Evolutionary conservation across 148 eudicot species (phyloP).

Genomic region (Rhododendron ovatum): DNA sequence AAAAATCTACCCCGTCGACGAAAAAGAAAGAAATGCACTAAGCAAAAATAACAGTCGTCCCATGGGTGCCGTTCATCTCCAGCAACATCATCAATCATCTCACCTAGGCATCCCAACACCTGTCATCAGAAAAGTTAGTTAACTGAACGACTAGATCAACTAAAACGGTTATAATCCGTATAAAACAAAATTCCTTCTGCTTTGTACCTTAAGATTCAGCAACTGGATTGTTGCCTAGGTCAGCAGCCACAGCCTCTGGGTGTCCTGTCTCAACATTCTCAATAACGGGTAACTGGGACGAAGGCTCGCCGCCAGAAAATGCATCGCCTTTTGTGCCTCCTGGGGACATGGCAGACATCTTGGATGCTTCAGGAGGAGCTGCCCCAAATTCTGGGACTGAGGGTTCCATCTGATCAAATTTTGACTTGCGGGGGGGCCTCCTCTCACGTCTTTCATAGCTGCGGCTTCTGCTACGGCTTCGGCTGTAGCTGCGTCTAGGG

Average conservation of each 20-base stretch:
- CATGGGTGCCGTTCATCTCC: neutral
- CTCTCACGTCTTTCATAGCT: slow-evolving; percentile 40
- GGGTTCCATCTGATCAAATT: slow-evolving; percentile 48
- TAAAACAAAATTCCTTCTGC: neutral
- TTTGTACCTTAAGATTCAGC: slow-evolving; percentile 16
- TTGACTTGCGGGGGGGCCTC: slow-evolving; percentile 39
- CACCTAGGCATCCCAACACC: neutral
- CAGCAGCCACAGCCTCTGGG: slow-evolving; percentile 4
- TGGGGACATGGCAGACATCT: slow-evolving; percentile 12
- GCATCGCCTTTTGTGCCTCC: slow-evolving; percentile 14
- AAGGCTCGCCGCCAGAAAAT: slow-evolving; percentile 23
- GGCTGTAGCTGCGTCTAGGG: slow-evolving; percentile 30
- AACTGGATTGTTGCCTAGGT: slow-evolving; percentile 7
- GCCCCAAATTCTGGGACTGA: slow-evolving; percentile 21
- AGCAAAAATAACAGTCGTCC: neutral
- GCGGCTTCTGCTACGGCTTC: slow-evolving; percentile 33
- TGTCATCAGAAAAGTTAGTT: neutral
- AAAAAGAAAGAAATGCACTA: neutral
- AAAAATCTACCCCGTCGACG: neutral
- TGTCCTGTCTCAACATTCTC: slow-evolving; percentile 9
- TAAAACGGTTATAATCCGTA: neutral
- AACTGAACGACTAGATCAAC: neutral
- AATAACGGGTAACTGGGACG: slow-evolving; percentile 9
- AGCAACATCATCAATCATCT: neutral
- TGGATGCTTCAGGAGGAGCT: slow-evolving; percentile 17